Conservation (phyloP, 1,284 basidiomycete genomes). For the Pascua sp. region DNA sequence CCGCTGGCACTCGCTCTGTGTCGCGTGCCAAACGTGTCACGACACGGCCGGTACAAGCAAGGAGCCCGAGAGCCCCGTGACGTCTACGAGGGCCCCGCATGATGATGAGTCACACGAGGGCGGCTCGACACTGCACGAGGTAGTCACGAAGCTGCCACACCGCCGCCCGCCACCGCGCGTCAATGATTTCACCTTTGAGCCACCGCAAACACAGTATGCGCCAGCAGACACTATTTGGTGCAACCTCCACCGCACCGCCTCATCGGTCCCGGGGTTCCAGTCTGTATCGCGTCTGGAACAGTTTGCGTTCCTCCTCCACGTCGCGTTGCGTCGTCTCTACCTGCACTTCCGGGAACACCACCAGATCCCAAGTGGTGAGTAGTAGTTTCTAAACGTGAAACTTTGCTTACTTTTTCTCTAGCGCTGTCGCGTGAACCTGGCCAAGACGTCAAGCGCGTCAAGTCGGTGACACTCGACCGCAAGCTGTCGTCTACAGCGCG, state of each 20-base stretch:
- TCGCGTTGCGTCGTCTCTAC: constrained; percentile 87
- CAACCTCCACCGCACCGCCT: constrained; percentile 65
- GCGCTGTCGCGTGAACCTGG: constrained; percentile 37
- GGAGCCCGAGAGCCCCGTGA: constrained; percentile 18
- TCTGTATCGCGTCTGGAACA: constrained; percentile 92
- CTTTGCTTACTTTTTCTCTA: constrained; percentile 2
- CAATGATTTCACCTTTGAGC: constrained; percentile 68
- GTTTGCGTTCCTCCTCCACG: constrained; percentile 94
- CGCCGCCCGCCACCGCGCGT: constrained; percentile 64
- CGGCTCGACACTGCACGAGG: constrained; percentile 35
- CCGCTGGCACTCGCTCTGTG: constrained; percentile 91
- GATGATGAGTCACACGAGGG: constrained; percentile 23
- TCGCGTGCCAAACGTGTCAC: constrained; percentile 77
- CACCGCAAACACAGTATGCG: constrained; percentile 38
- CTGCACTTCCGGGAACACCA: constrained; percentile 87
- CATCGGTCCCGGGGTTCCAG: constrained; percentile 74
- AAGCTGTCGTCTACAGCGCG: constrained; percentile 84
- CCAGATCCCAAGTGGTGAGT: constrained; percentile 62
- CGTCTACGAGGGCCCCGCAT: neutral
- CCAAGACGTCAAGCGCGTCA: constrained; percentile 91
- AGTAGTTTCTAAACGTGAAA: too few species aligned
- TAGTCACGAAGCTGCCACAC: neutral
- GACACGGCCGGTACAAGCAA: constrained; percentile 60
- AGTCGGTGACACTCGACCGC: constrained; percentile 83
- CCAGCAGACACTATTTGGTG: constrained; percentile 60